Percentiles rank a stretch among this genome's conserved stretches.
These are phyloP conservation scores for Suillus decipiens DNA, from an alignment of 768 basidiomycete genomes.

Conservation along the genomic window DNA sequence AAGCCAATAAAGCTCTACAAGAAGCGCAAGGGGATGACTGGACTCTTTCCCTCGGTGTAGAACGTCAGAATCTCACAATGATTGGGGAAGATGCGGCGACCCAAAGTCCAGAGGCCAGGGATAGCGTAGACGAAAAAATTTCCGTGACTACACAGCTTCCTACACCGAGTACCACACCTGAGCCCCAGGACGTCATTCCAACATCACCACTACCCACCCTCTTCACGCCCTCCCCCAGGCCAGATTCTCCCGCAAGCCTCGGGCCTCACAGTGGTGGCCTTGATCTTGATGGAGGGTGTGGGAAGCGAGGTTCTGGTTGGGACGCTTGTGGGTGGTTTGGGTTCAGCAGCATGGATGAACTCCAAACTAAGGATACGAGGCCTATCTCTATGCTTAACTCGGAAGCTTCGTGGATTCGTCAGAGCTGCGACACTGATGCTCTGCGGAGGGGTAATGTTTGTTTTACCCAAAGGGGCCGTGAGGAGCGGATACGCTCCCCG, in stretches of 20 bases:
- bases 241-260: slow-evolving; percentile 23
- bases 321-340: slow-evolving; percentile 34
- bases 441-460: slow-evolving; percentile 8
- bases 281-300: slow-evolving; percentile 30
- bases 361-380: not conserved
- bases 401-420: slow-evolving; percentile 1
- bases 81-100: not conserved
- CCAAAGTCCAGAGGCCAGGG: slow-evolving; percentile 1
- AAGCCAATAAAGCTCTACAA: slow-evolving; percentile 12
- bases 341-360: slow-evolving; percentile 11
- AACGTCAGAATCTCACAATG: slow-evolving; percentile 26
- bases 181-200: not conserved
- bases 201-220: not conserved
- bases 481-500: slow-evolving; percentile 16
- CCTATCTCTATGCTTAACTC: not conserved
- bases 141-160: slow-evolving; percentile 25
- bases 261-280: slow-evolving; percentile 31
- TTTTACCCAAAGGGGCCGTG: slow-evolving; percentile 13
- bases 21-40: slow-evolving; percentile 26
- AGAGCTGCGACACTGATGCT: slow-evolving; percentile 18
- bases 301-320: slow-evolving; percentile 36
- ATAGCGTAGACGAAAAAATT: not conserved
- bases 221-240: slow-evolving; percentile 4
- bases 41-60: slow-evolving; percentile 30
- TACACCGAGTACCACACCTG: slow-evolving; percentile 32